Percentiles rank a stretch among this genome's conserved stretches.
phyloP scores from a whole-genome alignment of 441 rosid genomes.

The Rhodomyrtus psidioides region DNA sequence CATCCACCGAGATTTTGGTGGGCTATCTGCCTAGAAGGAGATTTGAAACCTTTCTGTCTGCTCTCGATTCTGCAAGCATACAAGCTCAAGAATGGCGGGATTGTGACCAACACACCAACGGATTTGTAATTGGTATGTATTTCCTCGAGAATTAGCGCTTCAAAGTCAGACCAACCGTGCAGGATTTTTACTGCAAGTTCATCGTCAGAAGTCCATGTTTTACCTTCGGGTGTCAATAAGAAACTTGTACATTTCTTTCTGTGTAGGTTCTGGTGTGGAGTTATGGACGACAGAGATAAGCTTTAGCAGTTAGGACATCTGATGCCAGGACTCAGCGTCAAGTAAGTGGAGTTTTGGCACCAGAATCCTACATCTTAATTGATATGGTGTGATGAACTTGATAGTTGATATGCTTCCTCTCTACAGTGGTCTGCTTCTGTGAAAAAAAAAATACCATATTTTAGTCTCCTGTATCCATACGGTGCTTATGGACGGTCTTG shows the following conservation, averaged over 20 bases:
- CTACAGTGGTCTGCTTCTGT: neutral
- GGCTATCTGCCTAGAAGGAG: no score
- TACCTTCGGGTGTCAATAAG: neutral
- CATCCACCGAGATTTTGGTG: neutral
- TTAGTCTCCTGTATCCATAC: neutral
- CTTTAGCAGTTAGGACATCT: neutral
- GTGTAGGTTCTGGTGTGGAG: neutral
- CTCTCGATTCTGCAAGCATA: neutral
- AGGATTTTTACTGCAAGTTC: neutral
- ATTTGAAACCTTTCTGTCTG: neutral
- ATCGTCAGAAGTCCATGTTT: neutral
- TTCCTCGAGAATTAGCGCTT: neutral
- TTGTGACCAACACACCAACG: neutral
- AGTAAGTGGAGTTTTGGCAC: neutral
- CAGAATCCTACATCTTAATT: neutral
- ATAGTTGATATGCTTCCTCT: neutral
- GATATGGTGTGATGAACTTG: neutral
- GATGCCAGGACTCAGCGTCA: neutral
- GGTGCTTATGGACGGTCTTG: constrained; percentile 14
- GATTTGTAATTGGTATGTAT: neutral
- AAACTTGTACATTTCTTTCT: fast-evolving
- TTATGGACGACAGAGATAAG: neutral
- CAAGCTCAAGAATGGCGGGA: neutral
- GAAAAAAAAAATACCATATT: neutral
- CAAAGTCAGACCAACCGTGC: neutral